Base-by-base conservation (phyloP, 2,329 filamentous ascomycete genomes). In the Falciphora oryzae region DNA sequence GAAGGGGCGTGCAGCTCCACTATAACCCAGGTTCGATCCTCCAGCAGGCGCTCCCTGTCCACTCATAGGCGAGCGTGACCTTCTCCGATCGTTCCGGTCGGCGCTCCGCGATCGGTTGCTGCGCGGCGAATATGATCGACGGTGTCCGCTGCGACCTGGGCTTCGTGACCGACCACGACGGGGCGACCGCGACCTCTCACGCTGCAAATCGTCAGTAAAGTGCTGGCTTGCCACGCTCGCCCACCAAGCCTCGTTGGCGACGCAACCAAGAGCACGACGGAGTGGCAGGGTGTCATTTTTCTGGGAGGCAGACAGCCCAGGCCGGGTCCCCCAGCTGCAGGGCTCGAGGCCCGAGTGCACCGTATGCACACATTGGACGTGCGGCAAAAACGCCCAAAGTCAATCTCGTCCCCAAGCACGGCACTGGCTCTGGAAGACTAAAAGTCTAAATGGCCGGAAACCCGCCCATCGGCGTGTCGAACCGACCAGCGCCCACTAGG, bases 31-130 rank as follows among this genome's bases (percentile, higher is more conserved):
- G 75, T 85, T 86, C 78, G 88, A 84, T 82, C 89, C 90, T 84
- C 89, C 90, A 75, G 86, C 81, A 67, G 83, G 76, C 75, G 87
- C 82, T 75, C 86, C 88, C 79, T 88, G 83, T 75, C 83, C 88
- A 81, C 89, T 90, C 89, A 96, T 93, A 80, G 92, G 93, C 78
- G 90, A 95, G 76, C 91, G 90, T 77, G 89, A 93, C 77, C 90
- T 84, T 84, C 90, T 85, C 76, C 88, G 63, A 74, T 81, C 84
- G 77, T 89, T 87, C 75, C 90, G 89, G 71, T 92, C 89, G 81
- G 90, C 87, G 85, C 90, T 93, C 73, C 86, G 85, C 76, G 90
- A 93, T 76, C 90, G 89, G 65, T 76, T 75, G 80, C 88, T 91
- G 73, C 89, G 88, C 68, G 89, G 89, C 66, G 90, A 92, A 76